Conservation (phyloP, 1,284 basidiomycete genomes). For the Rhodotorula sp. region DNA sequence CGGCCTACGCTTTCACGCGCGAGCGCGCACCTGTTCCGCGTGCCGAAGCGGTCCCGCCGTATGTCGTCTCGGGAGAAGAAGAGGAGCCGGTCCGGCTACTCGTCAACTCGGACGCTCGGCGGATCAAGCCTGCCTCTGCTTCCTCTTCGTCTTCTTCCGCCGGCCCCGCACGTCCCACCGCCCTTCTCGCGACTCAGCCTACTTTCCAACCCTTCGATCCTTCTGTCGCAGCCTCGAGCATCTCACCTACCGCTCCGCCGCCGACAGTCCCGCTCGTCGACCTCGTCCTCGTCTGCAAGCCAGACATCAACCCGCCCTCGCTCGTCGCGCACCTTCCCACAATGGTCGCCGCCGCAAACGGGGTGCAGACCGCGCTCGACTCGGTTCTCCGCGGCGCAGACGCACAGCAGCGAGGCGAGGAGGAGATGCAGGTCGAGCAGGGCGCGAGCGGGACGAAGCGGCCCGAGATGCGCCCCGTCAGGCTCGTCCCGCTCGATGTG, state of each 20-base stretch:
- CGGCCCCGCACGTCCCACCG: not conserved
- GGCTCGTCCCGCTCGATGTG: slow-evolving; percentile 67
- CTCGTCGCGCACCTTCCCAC: slow-evolving; percentile 43
- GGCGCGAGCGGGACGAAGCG: not conserved
- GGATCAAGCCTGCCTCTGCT: not conserved
- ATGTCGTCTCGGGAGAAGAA: not conserved
- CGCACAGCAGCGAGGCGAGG: not conserved
- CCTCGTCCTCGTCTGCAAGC: slow-evolving; percentile 42
- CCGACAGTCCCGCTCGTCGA: slow-evolving; percentile 29
- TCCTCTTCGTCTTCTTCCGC: not conserved
- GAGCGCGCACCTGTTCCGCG: not conserved
- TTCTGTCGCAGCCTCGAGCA: not conserved
- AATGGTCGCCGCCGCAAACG: slow-evolving; percentile 42
- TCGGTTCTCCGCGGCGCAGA: not conserved
- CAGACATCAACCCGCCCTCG: slow-evolving; percentile 43
- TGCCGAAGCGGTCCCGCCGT: not conserved
- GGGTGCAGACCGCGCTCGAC: slow-evolving; percentile 28
- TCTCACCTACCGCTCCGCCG: not conserved
- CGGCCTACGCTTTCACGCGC: slow-evolving; percentile 17
- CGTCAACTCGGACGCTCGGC: slow-evolving; percentile 12
- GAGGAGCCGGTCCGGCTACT: not conserved
- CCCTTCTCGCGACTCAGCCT: not conserved
- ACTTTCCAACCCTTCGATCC: not conserved
- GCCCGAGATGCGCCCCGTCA: slow-evolving; percentile 16
- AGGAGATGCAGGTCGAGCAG: not conserved